Conservation (phyloP, 2,329 filamentous ascomycete genomes). For the Coleophoma eucalyptorum region DNA sequence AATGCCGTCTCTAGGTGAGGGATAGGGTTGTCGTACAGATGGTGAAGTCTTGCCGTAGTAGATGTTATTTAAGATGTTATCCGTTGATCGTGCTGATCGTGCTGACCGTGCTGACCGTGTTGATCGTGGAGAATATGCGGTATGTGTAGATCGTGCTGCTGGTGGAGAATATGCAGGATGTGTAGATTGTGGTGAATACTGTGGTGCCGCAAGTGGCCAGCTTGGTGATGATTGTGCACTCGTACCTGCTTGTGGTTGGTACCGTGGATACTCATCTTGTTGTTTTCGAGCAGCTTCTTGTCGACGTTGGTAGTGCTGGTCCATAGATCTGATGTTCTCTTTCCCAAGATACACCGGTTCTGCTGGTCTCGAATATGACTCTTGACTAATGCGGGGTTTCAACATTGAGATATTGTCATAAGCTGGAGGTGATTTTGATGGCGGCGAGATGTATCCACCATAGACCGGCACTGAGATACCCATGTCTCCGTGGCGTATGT, state of each 20-base stretch:
- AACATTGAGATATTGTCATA: not conserved
- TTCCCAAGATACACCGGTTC: not conserved
- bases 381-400: not conserved
- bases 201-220: not conserved
- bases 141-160: not conserved
- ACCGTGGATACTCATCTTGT: not conserved
- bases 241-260: not conserved
- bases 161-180: not conserved
- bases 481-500: conserved; percentile 20
- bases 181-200: not conserved
- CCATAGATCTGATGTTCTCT: not conserved
- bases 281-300: not conserved
- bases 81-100: too few species aligned
- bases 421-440: conserved; percentile 2
- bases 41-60: too few species aligned
- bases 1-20: not conserved
- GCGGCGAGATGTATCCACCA: conserved; percentile 15
- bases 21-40: not conserved
- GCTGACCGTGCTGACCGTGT: not conserved
- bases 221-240: not conserved
- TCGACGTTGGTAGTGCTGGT: not conserved
- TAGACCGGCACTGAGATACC: conserved; percentile 20
- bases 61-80: too few species aligned
- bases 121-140: not conserved
- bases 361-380: not conserved